phyloP scores from a whole-genome alignment of 345 rosid genomes.

The Mercurialis annua region DNA sequence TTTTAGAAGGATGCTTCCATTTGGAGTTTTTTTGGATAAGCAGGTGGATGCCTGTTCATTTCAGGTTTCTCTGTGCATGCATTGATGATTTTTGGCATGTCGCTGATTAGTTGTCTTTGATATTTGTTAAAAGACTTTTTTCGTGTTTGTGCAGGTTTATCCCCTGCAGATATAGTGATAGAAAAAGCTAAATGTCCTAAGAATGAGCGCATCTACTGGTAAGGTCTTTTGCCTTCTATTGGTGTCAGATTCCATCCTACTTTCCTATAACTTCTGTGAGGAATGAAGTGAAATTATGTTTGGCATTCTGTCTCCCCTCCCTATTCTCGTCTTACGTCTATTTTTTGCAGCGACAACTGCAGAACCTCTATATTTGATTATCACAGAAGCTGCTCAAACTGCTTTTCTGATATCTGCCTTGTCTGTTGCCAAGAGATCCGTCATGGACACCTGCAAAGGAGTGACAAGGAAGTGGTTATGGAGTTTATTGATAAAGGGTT shows the following conservation, averaged over 20 bases:
- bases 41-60: neutral
- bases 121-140: neutral
- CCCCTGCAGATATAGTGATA: slow-evolving; percentile 8
- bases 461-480: slow-evolving; percentile 7
- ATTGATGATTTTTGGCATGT: neutral
- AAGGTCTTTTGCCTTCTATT: no score
- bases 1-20: neutral
- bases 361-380: slow-evolving; percentile 41
- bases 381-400: slow-evolving; percentile 24
- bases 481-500: slow-evolving; percentile 10
- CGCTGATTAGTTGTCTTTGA: neutral
- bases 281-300: neutral
- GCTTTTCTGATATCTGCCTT: slow-evolving; percentile 31
- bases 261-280: neutral
- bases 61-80: neutral
- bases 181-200: slow-evolving; percentile 1
- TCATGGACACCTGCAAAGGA: slow-evolving; percentile 10
- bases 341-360: slow-evolving; percentile 49
- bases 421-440: slow-evolving; percentile 29
- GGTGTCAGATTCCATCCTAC: neutral
- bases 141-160: neutral
- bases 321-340: neutral
- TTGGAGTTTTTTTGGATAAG: neutral
- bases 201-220: slow-evolving; percentile 20
- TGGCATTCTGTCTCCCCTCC: neutral